Conservation (phyloP, 768 basidiomycete species). For the Auricularia cornea region DNA sequence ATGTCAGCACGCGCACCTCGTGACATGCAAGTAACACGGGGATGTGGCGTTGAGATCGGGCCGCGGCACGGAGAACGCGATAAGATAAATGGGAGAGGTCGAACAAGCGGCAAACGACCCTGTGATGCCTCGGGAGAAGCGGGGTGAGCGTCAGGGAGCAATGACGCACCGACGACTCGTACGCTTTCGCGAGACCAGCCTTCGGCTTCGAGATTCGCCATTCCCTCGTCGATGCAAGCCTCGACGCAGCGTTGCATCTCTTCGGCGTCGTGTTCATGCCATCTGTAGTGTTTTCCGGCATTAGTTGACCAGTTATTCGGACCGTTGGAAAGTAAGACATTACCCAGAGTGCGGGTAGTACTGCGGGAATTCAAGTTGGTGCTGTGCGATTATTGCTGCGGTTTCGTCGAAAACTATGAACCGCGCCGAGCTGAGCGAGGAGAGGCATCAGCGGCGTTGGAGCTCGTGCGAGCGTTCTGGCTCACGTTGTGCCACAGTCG, state of each 20-base stretch:
- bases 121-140: too few relatives aligned
- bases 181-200: constrained; percentile 78
- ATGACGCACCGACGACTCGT: constrained; percentile 76
- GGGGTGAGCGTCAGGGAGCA: too few relatives aligned
- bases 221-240: constrained; percentile 63
- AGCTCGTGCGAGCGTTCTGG: constrained; percentile 1
- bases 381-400: constrained; percentile 80
- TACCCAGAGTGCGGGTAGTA: constrained; percentile 85
- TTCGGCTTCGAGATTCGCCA: constrained; percentile 56
- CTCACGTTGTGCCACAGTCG: constrained; percentile 89
- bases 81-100: too few relatives aligned
- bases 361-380: constrained; percentile 90
- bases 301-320: not conserved
- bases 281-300: constrained; percentile 41
- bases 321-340: constrained; percentile 12
- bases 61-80: too few relatives aligned
- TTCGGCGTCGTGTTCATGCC: constrained; percentile 90
- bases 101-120: too few relatives aligned
- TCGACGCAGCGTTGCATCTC: constrained; percentile 74
- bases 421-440: constrained; percentile 59
- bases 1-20: too few relatives aligned
- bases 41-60: not conserved
- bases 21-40: too few relatives aligned
- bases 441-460: not conserved
- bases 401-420: constrained; percentile 86